These are phyloP conservation scores for Sphagnum contortum DNA, from an alignment of 225 moss, liverwort and hornwort genomes.

Conservation along the genomic window DNA sequence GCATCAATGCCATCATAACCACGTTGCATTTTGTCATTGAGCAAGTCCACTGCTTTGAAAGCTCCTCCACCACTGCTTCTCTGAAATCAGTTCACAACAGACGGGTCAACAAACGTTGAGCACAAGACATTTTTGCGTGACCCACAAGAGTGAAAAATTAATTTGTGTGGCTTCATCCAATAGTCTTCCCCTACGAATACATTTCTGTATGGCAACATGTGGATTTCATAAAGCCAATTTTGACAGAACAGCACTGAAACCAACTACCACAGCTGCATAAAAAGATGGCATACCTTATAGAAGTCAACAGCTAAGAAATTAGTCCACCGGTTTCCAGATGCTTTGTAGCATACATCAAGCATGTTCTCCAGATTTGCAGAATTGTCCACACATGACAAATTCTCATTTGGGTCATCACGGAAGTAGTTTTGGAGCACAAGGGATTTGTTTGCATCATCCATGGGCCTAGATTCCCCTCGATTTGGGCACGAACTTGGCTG, in stretches of 20 bases:
- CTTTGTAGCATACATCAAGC: conserved; percentile 27
- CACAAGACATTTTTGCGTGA: not conserved
- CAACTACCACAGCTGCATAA: not conserved
- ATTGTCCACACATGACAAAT: conserved; percentile 19
- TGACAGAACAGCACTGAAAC: no score
- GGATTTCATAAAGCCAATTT: no score
- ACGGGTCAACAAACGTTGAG: not conserved
- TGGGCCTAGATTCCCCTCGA: conserved; percentile 26
- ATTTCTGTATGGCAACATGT: no score
- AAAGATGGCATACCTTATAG: conserved; percentile 25
- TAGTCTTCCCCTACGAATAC: no score
- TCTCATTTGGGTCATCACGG: conserved; percentile 16
- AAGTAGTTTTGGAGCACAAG: conserved; percentile 41
- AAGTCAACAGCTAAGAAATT: conserved; percentile 42
- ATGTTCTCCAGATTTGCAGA: conserved; percentile 15
- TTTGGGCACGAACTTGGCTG: conserved; percentile 30
- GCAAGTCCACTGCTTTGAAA: conserved; percentile 32
- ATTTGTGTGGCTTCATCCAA: no score
- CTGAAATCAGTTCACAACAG: conserved; percentile 6
- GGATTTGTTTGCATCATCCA: conserved; percentile 17
- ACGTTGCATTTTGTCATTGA: conserved; percentile 35
- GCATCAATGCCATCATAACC: conserved; percentile 28
- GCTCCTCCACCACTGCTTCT: conserved; percentile 44
- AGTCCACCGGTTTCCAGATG: conserved; percentile 38
- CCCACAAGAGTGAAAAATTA: not conserved